A percentile compares a stretch with the other conserved stretches of the same genome.
These are phyloP conservation scores for Aspergillus melleus DNA, from an alignment of 2,329 filamentous ascomycete species.

Conservation along the genomic window DNA sequence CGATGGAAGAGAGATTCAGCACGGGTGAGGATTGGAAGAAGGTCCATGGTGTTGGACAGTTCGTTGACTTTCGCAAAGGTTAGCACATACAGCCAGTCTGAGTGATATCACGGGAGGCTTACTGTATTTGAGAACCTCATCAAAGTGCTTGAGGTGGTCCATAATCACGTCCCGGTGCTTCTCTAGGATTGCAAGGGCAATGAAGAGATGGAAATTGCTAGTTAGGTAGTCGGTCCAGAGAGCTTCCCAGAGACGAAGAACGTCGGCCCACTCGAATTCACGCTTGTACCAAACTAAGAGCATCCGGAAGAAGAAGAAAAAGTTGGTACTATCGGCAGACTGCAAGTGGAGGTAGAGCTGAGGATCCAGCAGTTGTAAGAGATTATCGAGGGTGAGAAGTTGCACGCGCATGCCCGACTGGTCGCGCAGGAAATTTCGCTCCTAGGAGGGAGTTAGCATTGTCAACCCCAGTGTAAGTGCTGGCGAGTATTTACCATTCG, in stretches of 20 bases:
- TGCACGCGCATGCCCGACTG: conserved; percentile 96
- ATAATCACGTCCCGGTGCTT: conserved; percentile 97
- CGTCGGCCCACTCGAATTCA: conserved; percentile 87
- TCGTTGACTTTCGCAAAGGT: conserved; percentile 73
- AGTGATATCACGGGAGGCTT: conserved; percentile 37
- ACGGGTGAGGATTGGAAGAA: conserved; percentile 79
- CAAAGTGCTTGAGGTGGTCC: conserved; percentile 88
- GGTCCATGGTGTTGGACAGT: conserved; percentile 87
- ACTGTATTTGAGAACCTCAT: conserved; percentile 97
- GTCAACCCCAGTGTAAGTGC: neutral
- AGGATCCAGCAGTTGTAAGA: conserved; percentile 95
- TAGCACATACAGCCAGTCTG: neutral
- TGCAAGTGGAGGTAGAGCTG: conserved; percentile 89
- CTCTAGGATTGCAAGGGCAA: conserved; percentile 90
- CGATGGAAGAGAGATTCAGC: conserved; percentile 86
- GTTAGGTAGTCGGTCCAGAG: conserved; percentile 92
- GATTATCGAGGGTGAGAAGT: conserved; percentile 84
- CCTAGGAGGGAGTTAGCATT: conserved; percentile 43
- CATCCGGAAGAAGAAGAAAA: conserved; percentile 99
- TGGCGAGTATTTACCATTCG: conserved; percentile 65
- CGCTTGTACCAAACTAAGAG: conserved; percentile 98
- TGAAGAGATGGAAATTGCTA: conserved; percentile 90
- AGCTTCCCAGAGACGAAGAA: conserved; percentile 85
- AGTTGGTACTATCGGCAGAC: conserved; percentile 91
- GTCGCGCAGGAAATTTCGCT: conserved; percentile 91